phyloP scores from a whole-genome alignment of 2,329 filamentous ascomycete genomes.

The Ceratocystis cacaofunesta region DNA sequence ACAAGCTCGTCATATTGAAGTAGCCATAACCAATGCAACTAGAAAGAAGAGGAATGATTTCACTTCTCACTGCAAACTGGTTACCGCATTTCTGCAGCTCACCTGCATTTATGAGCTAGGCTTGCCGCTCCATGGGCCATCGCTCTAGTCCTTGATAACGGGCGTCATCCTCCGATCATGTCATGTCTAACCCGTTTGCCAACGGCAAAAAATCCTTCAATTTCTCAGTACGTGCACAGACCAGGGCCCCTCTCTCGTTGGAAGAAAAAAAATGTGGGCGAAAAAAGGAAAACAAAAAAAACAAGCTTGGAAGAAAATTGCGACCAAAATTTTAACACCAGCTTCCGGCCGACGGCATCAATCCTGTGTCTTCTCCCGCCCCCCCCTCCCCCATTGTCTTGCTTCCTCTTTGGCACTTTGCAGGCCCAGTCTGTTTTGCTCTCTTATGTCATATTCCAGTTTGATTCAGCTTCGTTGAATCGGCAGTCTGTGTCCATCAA shows the following conservation, averaged over 20 bases:
- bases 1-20: neutral
- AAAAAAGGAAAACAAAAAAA: neutral
- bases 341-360: constrained; percentile 1
- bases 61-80: too few relatives aligned
- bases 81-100: too few relatives aligned
- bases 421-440: neutral
- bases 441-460: neutral
- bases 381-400: neutral
- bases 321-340: neutral
- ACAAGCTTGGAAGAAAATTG: neutral
- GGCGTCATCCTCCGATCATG: neutral
- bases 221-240: neutral
- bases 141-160: neutral
- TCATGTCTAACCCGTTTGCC: neutral
- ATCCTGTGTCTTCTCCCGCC: neutral
- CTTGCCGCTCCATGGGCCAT: neutral
- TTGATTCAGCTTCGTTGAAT: neutral
- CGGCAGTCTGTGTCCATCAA: neutral
- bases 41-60: too few relatives aligned
- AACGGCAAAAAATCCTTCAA: constrained; percentile 2
- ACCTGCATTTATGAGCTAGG: too few relatives aligned
- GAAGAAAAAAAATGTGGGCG: neutral
- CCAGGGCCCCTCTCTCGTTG: neutral
- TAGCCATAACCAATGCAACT: too few relatives aligned
- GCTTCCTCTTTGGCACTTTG: neutral